Evolutionary conservation across 805 yeast species (phyloP), one percentile per base, ranked within the genome.

Genomic region (Cyberlindnera meyerae): DNA sequence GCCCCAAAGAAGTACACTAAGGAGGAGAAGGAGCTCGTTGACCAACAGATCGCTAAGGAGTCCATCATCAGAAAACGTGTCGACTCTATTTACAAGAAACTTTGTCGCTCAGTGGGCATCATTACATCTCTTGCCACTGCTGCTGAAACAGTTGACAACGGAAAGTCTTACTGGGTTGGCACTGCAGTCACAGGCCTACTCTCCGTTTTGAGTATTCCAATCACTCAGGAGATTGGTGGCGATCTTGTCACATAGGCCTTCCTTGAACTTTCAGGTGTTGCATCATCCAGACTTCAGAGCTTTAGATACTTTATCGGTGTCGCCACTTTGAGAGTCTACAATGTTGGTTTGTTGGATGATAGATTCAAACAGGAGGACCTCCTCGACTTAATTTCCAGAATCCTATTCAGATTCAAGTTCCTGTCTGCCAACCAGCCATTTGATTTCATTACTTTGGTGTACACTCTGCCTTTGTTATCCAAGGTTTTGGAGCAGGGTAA

Each of bases 331-430:
- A 72, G 93, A 47, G 65, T 77, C 8, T 66, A 72, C 36, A 62
- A 67, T 0, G 66, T 73, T 27, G 58, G 62, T 1, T 40, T 60
- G n/a, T 50, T 80, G 20, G 71, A 77, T 1, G 68, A 61, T 5
- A 61, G 66, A 20, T 71, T 64, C 34, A 47, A 60, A 5, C 68
- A 72, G 31, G 84, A 76, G 46, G 73, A 79, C 4, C 46, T 81
- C 6, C 51, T 66, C 8, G 77, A 73, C 6, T 54, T 80, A 29
- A 57, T 80, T 7, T 66, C 86, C 1, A 73, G 89, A 36, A 75
- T 86, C 21, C 64, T 90, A 31, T 90, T 82, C 66, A 72, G 82
- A 57, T 63, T 86, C 42, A 84, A 87, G 49, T 74, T 87, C 48
- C 64, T 82, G 11, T 70, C 87, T 11, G 88, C 81, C 49, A 87